Base-by-base conservation (phyloP, 345 rosid genomes). In the Populus tremula region DNA sequence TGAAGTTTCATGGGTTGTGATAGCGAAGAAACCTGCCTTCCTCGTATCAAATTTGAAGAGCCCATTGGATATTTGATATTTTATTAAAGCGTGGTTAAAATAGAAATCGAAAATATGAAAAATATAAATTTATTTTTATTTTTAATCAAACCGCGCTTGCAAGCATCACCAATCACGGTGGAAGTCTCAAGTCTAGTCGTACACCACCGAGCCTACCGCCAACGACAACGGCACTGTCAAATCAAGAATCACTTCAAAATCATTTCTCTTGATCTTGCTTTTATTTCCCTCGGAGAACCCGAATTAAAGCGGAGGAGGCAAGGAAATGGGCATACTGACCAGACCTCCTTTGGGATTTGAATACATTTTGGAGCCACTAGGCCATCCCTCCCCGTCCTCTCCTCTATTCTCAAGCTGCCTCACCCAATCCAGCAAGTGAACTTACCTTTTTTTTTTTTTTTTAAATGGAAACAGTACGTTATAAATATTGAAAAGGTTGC, bases 241-340 rank as follows among this genome's bases (percentile, higher is more conserved):
- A 87, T 88, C 89, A 80, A 77, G 80, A 13, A 81, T 88, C 86
- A 73, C 76, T 50, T 88, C 87, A 39, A 78, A 54, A 65, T 75
- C 25, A 45, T 47, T 10, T 69, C 16, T 76, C 45, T 53, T 29
- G 63, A 56, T 49, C 66, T 39, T 39, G 59, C 13, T 43, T 33
- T 73, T 35, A 38, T 29, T 50, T 64, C 13, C 7, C 49, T n/a
- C 78, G 18, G 76, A 67, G 43, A 45, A 73, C 74, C 84, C 74
- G 49, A 80, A 45, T 75, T 71, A 56, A 23, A 27, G 63, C 38
- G 76, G 66, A 72, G 63, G 75, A 67, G 76, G 66, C 59, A 2
- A 23, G 41, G 41, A 61, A 71, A 78, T 83, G 87, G 85, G 78
- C 84, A 75, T 8, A 31, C 86, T 72, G 81, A 70, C 82, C 21